phyloP scores from a whole-genome alignment of 352 stramenopile species.

The Phytopythium sindhum region DNA sequence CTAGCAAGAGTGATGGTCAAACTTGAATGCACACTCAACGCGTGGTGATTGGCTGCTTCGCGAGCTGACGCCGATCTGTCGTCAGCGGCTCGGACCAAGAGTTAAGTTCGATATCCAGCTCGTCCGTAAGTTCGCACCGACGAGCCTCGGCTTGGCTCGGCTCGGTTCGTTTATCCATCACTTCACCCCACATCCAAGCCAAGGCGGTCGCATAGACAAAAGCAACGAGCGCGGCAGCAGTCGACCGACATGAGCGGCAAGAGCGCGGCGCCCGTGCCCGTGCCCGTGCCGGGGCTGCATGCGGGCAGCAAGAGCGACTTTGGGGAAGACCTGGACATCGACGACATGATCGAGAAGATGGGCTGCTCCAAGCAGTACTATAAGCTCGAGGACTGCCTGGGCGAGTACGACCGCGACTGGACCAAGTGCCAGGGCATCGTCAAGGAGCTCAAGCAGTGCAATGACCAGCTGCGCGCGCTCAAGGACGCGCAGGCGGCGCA shows the following conservation, averaged over 20 bases:
- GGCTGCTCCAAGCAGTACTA: conserved; percentile 83
- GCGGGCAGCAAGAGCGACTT: conserved; percentile 82
- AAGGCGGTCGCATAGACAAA: neutral
- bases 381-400: conserved; percentile 82
- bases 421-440: conserved; percentile 83
- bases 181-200: too few species aligned
- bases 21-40: neutral
- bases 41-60: neutral
- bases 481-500: conserved; percentile 34
- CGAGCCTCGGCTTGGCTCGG: too few species aligned
- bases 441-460: conserved; percentile 76
- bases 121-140: too few species aligned
- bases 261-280: conserved; percentile 20
- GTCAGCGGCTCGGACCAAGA: too few species aligned
- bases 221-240: neutral
- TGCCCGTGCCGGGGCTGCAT: conserved; percentile 60
- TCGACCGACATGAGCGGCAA: conserved; percentile 3
- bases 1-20: conserved; percentile 8
- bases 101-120: neutral
- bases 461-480: conserved; percentile 59
- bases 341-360: conserved; percentile 85
- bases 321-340: conserved; percentile 70
- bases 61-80: neutral
- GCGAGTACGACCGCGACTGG: conserved; percentile 80
- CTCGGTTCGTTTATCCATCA: neutral